Evolutionary conservation across 805 yeast genomes (phyloP), one percentile per base, ranked within the genome.

Genomic region (Candida germanica): DNA sequence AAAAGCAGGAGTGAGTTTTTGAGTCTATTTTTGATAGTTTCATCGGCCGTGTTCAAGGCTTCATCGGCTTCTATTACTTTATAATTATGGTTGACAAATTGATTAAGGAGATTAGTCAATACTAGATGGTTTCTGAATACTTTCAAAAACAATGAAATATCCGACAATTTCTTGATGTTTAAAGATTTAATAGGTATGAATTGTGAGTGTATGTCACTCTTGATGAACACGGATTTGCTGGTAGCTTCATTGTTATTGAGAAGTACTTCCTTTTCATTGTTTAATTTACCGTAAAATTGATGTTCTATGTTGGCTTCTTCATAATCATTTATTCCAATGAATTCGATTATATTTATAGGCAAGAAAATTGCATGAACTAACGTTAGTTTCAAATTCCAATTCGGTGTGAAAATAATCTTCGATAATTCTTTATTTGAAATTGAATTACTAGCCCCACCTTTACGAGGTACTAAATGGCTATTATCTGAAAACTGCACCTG

Each of bases 1-100:
- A 69, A 44, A 16, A 67, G 44, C 35, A 59, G 60, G 24, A 66
- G 51, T 3, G 69, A 51, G 22, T 60, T 59, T 29, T 57, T 58
- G 26, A 67, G 47, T 33, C 50, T 63, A 31, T 54, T 51, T 31
- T 53, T 61, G 6, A 23, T 20, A 6, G 26, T 11, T 4, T n/a
- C 26, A 17, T 29, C 22, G 3, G 50, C 43, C 19, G 56, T 60
- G 16, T 42, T 13, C 4, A 30, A 14, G 20, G 15, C 11, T 11
- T 17, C 25, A 17, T 18, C 16, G 3, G 18, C 8, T 17, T 31
- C 26, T n/a, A 18, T 12, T 6, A 22, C 10, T 4, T 14, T 10
- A 12, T 15, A 33, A 14, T 30, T 7, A 7, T 12, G 10, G 14
- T 7, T 8, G 4, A 19, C 12, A 4, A 42, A 16, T 25, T 34